Conservation (phyloP, 768 basidiomycete genomes). For the Lactifluus piperatus region DNA sequence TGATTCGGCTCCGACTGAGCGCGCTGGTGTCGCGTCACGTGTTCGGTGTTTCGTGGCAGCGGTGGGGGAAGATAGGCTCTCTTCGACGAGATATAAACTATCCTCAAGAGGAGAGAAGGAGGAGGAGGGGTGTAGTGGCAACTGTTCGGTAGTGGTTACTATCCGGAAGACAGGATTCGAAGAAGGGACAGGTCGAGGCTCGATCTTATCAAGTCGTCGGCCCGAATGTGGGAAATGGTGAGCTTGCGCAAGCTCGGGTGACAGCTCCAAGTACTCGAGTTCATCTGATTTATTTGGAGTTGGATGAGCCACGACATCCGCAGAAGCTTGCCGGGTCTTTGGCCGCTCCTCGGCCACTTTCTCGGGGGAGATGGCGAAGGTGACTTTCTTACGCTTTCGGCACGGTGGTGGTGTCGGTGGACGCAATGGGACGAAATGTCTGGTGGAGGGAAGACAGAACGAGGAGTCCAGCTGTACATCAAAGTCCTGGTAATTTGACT, state of each 20-base stretch:
- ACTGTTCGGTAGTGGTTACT: not conserved
- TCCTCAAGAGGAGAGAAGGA: not conserved
- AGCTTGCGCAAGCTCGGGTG: not conserved
- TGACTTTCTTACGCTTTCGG: conserved; percentile 13
- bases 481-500: conserved; percentile 13
- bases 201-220: not conserved
- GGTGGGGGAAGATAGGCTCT: not conserved
- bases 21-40: not conserved
- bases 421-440: not conserved
- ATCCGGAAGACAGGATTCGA: not conserved
- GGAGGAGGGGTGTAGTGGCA: not conserved
- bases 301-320: not conserved
- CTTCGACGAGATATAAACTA: not conserved
- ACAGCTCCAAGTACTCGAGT: not conserved
- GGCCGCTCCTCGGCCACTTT: not conserved
- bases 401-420: conserved; percentile 5
- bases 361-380: conserved; percentile 6
- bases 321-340: not conserved
- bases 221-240: not conserved
- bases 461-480: conserved; percentile 13
- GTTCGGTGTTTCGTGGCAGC: not conserved
- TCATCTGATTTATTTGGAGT: not conserved
- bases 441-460: conserved; percentile 2
- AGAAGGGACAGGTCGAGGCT: not conserved
- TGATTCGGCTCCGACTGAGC: not conserved